Base-by-base conservation (phyloP, 352 stramenopile species). In the Albugo laibachii region DNA sequence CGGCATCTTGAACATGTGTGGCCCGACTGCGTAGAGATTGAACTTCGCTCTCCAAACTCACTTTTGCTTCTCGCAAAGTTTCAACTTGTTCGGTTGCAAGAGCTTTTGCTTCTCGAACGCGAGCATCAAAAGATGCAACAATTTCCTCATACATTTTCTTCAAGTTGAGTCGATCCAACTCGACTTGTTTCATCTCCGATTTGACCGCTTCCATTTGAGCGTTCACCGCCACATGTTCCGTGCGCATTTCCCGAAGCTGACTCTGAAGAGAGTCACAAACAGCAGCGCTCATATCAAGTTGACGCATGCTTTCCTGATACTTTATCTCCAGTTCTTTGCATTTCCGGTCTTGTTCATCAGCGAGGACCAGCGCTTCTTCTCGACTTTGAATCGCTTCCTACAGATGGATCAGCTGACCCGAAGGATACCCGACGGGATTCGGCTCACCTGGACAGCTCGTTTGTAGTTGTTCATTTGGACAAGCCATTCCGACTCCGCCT, bases 171-270 rank as follows among this genome's bases (percentile, higher is more conserved):
- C 24, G 24, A 31, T 31, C 8, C 8, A 31, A 31, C 8, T 31
- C 24, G 16, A 79, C 50, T 21, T 58, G 58, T 55, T 77, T 79
- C 61, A 81, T 79, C 50, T 88, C 76, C 24, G 67, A 59, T 38
- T 77, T 70, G 1, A 84, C 58, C 35, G 76, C 76, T 55, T 88
- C 66, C 52, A 82, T 69, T 31, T 88, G 72, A 18, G 76, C 76
- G 52, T 83, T 83, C n/a, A 80, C 69, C 44, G 76, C 76, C 18
- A 83, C 57, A 42, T 78, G 69, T 41, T 88, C 76, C 42, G 61
- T 83, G 11, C 72, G 66, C 16, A 85, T 55, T 52, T 88, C 72
- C 10, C 69, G 63, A 27, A 72, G 63, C 58, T 88, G 76, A 15
- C 56, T 64, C 47, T 88, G 70, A 1, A 85, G 57, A 60, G 83